Conservation (phyloP, 2,329 filamentous ascomycete species). For the Rhytidhysteron rufulum region DNA sequence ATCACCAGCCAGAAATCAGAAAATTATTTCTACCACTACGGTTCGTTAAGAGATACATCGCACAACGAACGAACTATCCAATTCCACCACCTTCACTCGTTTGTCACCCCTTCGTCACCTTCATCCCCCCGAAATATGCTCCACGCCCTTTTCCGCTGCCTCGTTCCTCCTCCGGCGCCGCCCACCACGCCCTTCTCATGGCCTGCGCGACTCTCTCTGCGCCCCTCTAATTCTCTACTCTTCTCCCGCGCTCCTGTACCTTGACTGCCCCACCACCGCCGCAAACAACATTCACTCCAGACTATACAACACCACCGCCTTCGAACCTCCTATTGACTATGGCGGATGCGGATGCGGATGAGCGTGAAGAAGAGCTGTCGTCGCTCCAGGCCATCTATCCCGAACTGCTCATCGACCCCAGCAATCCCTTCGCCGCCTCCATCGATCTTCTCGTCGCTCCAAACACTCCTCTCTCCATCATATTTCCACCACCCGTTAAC, state of each 20-base stretch:
- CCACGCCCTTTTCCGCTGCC: background rate
- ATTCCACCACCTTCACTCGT: too few relatives aligned
- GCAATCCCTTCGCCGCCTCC: constrained; percentile 45
- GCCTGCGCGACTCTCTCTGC: background rate
- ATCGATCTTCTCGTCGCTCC: constrained; percentile 57
- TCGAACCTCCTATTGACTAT: constrained; percentile 12
- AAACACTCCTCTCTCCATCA: constrained; percentile 47
- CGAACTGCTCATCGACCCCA: constrained; percentile 51
- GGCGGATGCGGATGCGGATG: constrained; percentile 37
- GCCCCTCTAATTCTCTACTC: background rate
- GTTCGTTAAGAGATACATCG: too few relatives aligned
- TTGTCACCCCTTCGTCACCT: background rate
- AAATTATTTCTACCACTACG: too few relatives aligned
- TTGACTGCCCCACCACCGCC: too few relatives aligned
- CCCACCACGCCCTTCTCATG: background rate
- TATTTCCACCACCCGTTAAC: constrained; percentile 33
- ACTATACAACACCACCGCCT: background rate
- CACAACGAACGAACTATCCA: too few relatives aligned
- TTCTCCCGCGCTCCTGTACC: too few relatives aligned
- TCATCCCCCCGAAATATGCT: background rate
- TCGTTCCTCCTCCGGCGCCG: background rate
- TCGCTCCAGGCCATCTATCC: constrained; percentile 61
- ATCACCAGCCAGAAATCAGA: too few relatives aligned
- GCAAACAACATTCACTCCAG: too few relatives aligned
- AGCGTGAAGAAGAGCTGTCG: constrained; percentile 57